Evolutionary conservation across 495 filamentous ascomycete species (phyloP).

Genomic region (Aspergillus sclerotiicarbonarius): DNA sequence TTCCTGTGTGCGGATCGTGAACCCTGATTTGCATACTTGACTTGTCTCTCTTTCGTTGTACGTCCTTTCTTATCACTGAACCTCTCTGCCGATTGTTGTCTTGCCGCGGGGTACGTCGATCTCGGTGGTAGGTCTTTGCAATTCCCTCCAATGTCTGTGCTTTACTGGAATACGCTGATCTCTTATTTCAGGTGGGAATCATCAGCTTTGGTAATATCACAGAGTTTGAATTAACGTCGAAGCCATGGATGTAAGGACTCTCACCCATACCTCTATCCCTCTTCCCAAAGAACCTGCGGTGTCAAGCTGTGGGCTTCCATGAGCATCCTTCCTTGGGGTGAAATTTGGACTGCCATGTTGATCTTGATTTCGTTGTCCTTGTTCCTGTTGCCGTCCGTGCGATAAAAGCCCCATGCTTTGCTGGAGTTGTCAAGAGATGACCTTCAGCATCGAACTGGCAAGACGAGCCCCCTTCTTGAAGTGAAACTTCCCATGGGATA

Average conservation of each 20-base stretch:
- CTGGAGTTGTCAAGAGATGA: no score
- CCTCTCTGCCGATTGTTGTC: no score
- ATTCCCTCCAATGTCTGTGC: not conserved
- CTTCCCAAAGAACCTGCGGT: not conserved
- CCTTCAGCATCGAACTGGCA: no score
- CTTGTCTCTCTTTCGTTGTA: not conserved
- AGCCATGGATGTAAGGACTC: constrained; percentile 19
- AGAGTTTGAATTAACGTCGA: not conserved
- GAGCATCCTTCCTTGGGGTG: not conserved
- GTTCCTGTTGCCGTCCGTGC: not conserved
- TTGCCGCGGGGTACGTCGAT: not conserved
- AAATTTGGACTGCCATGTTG: not conserved
- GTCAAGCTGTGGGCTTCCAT: not conserved
- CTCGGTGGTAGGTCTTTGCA: not conserved
- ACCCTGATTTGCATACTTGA: not conserved
- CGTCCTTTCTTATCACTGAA: not conserved
- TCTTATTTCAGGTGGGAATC: not conserved
- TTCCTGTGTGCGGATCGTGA: no score
- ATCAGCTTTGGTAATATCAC: not conserved
- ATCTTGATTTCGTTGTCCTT: not conserved
- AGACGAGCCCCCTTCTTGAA: no score
- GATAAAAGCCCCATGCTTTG: not conserved
- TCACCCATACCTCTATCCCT: constrained; percentile 2
- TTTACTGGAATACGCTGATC: not conserved
- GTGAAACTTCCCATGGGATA: no score